phyloP scores from a whole-genome alignment of 495 filamentous ascomycete species.

The Amniculicola lignicola region DNA sequence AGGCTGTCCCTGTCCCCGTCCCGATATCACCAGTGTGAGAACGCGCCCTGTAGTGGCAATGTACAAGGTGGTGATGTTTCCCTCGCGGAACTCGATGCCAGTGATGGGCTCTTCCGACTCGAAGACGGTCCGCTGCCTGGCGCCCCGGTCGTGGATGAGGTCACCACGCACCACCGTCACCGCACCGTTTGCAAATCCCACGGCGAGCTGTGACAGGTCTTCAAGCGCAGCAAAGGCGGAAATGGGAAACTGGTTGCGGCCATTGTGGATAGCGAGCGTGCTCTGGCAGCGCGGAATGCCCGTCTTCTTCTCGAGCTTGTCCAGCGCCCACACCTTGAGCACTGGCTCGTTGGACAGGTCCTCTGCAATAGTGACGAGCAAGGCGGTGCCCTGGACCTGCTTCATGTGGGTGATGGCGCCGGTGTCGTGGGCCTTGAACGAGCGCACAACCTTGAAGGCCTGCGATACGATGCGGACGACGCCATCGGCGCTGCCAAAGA shows the following conservation, averaged over 20 bases:
- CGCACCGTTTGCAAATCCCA: slow-evolving; percentile 93
- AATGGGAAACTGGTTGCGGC: slow-evolving; percentile 87
- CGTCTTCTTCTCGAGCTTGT: slow-evolving; percentile 92
- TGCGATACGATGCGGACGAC: slow-evolving; percentile 80
- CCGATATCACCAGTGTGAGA: slow-evolving; percentile 77
- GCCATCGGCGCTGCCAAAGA: slow-evolving; percentile 81
- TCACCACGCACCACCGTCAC: slow-evolving; percentile 93
- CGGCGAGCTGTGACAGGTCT: slow-evolving; percentile 84
- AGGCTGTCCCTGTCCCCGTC: slow-evolving; percentile 83
- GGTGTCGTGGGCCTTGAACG: slow-evolving; percentile 78
- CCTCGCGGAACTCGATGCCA: slow-evolving; percentile 73
- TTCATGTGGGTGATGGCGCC: slow-evolving; percentile 89
- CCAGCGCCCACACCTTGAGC: slow-evolving; percentile 93
- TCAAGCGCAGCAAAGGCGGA: slow-evolving; percentile 83
- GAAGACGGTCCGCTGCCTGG: slow-evolving; percentile 91
- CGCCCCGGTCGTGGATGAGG: slow-evolving; percentile 91
- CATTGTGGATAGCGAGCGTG: slow-evolving; percentile 82
- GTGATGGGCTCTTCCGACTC: slow-evolving; percentile 97
- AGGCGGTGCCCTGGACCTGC: slow-evolving; percentile 81
- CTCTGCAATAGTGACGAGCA: slow-evolving; percentile 85
- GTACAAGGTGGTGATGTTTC: slow-evolving; percentile 72
- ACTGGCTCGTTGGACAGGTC: slow-evolving; percentile 82
- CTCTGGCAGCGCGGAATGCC: slow-evolving; percentile 82
- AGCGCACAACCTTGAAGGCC: slow-evolving; percentile 79
- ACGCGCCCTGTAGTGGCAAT: slow-evolving; percentile 90